Evolutionary conservation across 2,329 filamentous ascomycete species (phyloP).

Genomic region (Cladosporium halotolerans): DNA sequence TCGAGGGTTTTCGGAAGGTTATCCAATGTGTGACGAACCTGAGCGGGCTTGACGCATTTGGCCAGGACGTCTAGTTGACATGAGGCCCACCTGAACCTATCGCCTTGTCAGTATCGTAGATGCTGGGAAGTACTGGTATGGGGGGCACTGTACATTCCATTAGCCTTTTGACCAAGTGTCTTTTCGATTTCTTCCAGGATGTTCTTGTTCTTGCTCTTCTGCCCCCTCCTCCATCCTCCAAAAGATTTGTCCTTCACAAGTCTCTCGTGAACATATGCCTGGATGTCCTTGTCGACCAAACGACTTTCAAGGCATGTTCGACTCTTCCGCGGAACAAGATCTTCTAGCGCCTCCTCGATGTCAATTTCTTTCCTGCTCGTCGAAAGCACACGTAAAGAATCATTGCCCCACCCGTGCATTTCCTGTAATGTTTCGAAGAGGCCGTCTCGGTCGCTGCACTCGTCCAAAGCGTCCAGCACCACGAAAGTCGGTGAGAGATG

Average conservation of each 20-base stretch:
- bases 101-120: neutral
- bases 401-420: neutral
- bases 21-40: conserved; percentile 30
- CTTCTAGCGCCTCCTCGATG: neutral
- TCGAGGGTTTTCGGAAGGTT: conserved; percentile 22
- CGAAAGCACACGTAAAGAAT: neutral
- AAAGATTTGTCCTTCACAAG: neutral
- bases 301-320: neutral
- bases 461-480: neutral
- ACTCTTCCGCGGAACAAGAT: neutral
- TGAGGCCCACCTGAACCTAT: conserved; percentile 16
- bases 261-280: neutral
- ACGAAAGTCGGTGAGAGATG: neutral
- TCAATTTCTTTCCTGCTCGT: neutral
- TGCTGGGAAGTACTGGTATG: neutral
- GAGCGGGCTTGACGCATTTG: conserved; percentile 21
- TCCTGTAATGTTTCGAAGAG: neutral
- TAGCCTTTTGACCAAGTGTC: neutral
- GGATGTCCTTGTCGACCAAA: neutral
- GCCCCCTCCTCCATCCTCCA: neutral
- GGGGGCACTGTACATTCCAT: neutral
- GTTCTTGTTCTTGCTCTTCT: neutral
- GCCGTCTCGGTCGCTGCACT: neutral
- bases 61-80: conserved; percentile 14
- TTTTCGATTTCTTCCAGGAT: neutral